Base-by-base conservation (phyloP, 306 rosid species). In the Prunus padus region DNA sequence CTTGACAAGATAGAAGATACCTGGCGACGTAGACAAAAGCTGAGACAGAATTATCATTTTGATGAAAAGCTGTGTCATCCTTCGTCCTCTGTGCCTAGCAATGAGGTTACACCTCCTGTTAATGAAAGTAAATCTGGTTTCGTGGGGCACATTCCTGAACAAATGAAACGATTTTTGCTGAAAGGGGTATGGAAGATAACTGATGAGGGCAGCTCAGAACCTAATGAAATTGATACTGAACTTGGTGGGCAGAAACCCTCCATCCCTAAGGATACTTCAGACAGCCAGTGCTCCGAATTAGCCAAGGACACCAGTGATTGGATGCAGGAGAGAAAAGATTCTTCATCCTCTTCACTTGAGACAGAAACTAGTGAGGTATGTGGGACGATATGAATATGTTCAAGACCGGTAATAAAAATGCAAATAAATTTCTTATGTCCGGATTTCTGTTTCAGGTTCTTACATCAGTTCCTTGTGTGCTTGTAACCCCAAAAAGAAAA, bases 1-100 rank as follows among this genome's bases (percentile, higher is more conserved):
- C 96, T 92, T 73, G 97, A 95, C 83, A 95, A 95, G 92, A 90
- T 89, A 67, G 98, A 95, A 82, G 97, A 95, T 79, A 77, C 75
- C 33, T 90, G 91, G 97, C 93, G 97, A 57, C 88, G 97, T 65
- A 92, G 98, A 80, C 92, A 80, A 74, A 95, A 95, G 83, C 84
- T 95, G 65, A 86, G 92, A 80, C 90, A 83, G 78, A 92, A 90
- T 84, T 95, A 95, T 81, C 97, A 89, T 87, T 95, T 92, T 77
- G 96, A 95, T 79, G 98, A 95, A 90, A 92, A 77, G 75, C 78
- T 92, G 54, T 92, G 97, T 72, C 85, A 83, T 71, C 96, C 97
- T 77, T 83, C 89, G 76, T 88, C 86, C 40, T 69, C 83, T 71
- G 80, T 84, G 45, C 66, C 78, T 74, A 75, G 65, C 47, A 67